Evolutionary conservation across 345 rosid genomes (phyloP).

Genomic region (Excoecaria agallocha): DNA sequence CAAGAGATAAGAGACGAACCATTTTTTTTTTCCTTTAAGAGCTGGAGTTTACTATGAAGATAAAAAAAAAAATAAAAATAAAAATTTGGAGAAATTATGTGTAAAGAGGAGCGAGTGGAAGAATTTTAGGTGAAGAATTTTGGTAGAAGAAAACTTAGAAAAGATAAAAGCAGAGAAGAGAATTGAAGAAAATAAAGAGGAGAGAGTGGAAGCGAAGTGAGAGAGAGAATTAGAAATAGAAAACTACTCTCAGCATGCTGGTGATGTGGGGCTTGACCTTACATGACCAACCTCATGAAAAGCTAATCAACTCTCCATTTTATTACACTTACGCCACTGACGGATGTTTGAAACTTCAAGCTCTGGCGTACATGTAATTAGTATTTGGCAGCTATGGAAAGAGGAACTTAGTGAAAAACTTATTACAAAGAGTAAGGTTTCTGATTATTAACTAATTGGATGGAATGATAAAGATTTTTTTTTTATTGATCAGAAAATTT

Average conservation of each 20-base stretch:
- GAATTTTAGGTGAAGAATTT: not conserved
- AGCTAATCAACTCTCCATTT: not conserved
- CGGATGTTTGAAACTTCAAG: too few species aligned
- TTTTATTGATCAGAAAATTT: too few species aligned
- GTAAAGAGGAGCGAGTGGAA: not conserved
- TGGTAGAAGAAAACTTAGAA: not conserved
- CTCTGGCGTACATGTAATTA: too few species aligned
- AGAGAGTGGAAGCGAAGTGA: not conserved
- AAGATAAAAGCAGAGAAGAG: not conserved
- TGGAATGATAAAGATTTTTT: too few species aligned
- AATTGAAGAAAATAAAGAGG: not conserved
- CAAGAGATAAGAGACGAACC: constrained; percentile 13
- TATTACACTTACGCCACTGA: constrained; percentile 6
- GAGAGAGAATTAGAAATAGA: not conserved
- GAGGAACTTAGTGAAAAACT: too few species aligned
- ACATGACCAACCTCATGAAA: not conserved
- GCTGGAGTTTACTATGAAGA: not conserved
- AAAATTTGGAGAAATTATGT: not conserved
- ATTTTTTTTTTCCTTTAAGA: not conserved
- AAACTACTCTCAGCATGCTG: not conserved
- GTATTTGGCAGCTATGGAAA: too few species aligned
- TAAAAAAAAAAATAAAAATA: not conserved
- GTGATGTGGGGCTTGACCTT: not conserved
- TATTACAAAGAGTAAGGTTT: too few species aligned
- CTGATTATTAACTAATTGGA: too few species aligned